phyloP scores from a whole-genome alignment of 2,329 filamentous ascomycete genomes.

The Fusarium luffae region DNA sequence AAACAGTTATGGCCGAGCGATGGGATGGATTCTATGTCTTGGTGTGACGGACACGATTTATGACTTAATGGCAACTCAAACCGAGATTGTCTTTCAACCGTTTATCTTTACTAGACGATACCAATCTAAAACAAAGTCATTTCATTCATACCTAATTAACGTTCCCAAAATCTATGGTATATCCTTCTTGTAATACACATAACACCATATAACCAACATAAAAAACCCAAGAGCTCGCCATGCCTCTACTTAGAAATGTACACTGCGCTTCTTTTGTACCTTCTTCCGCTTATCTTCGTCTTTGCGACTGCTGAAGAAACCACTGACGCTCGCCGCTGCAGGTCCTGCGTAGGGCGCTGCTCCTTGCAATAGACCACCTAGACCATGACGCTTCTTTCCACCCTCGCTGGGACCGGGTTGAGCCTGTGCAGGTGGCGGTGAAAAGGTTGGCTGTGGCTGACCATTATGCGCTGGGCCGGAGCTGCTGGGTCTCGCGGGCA shows the following conservation, averaged over 20 bases:
- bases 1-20: background rate
- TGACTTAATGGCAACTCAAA: background rate
- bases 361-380: slow-evolving; percentile 48
- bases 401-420: slow-evolving; percentile 31
- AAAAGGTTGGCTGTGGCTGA: slow-evolving; percentile 35
- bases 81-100: background rate
- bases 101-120: background rate
- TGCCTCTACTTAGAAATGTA: slow-evolving; percentile 53
- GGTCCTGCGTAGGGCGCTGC: slow-evolving; percentile 50
- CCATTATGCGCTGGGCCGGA: slow-evolving; percentile 53
- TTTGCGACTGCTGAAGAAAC: slow-evolving; percentile 54
- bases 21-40: background rate
- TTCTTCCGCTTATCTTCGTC: slow-evolving; percentile 56
- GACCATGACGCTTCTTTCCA: slow-evolving; percentile 43
- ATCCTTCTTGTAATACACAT: slow-evolving; percentile 33
- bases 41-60: background rate
- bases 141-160: slow-evolving; percentile 14
- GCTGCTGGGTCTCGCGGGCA: slow-evolving; percentile 61
- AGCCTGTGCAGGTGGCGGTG: slow-evolving; percentile 40
- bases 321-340: slow-evolving; percentile 58
- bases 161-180: slow-evolving; percentile 40
- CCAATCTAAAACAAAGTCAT: background rate
- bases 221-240: background rate
- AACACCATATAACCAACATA: slow-evolving; percentile 18
- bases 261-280: slow-evolving; percentile 61